These are phyloP conservation scores for Dunaliella primolecta DNA, from an alignment of 139 green algal species.

Conservation along the genomic window DNA sequence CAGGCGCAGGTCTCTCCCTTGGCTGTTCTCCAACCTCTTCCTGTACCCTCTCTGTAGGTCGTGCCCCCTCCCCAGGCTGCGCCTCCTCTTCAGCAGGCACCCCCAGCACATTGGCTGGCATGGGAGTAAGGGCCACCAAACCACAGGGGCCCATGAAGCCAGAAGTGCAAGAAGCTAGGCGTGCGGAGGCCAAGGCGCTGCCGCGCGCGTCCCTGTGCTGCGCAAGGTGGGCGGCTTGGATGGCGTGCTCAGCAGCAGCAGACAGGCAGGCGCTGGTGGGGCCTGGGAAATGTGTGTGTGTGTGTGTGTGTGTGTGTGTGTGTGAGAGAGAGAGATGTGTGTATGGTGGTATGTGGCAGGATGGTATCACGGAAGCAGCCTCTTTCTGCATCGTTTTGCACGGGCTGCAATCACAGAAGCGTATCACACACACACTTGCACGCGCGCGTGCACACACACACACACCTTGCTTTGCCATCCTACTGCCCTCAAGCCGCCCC, in stretches of 20 bases:
- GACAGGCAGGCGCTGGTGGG: background rate
- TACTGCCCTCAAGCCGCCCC: background rate
- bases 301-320: background rate
- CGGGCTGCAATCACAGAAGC: too few relatives aligned
- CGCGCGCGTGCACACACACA: background rate
- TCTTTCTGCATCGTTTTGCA: too few relatives aligned
- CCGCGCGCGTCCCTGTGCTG: background rate
- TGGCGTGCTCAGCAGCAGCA: background rate
- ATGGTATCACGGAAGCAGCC: too few relatives aligned
- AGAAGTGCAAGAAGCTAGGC: background rate
- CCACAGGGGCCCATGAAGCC: constrained; percentile 9
- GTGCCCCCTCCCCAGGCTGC: too few relatives aligned
- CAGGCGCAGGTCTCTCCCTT: too few relatives aligned
- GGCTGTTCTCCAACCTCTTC: too few relatives aligned
- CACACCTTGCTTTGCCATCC: background rate
- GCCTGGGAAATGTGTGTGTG: too few relatives aligned
- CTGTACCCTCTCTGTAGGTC: too few relatives aligned
- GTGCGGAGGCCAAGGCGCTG: background rate
- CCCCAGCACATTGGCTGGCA: too few relatives aligned
- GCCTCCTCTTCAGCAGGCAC: too few relatives aligned
- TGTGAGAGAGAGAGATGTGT: background rate
- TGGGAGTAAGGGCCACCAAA: background rate
- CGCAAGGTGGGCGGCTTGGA: background rate
- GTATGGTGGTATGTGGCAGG: too few relatives aligned
- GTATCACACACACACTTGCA: too few relatives aligned